These are phyloP conservation scores for Eucalyptus rudis DNA, from an alignment of 345 rosid species.

Conservation along the genomic window DNA sequence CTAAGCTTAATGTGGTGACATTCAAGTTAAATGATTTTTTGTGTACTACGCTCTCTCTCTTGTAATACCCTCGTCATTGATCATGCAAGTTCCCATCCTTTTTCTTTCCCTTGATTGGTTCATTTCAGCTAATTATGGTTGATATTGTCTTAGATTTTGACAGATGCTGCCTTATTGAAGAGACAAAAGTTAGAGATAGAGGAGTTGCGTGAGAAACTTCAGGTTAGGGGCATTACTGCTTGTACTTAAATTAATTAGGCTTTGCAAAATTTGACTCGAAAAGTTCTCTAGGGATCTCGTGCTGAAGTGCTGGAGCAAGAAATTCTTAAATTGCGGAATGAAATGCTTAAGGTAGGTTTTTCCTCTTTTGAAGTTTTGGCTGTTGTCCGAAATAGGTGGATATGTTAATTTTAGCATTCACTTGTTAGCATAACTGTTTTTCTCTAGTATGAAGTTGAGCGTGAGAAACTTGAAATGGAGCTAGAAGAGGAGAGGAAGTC, in stretches of 20 bases:
- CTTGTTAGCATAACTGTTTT: not conserved
- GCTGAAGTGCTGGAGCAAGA: constrained; percentile 88
- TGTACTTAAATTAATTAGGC: not conserved
- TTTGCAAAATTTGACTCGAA: not conserved
- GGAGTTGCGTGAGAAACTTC: constrained; percentile 73
- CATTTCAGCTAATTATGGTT: constrained; percentile 6
- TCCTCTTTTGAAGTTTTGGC: not conserved
- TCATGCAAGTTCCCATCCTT: not conserved
- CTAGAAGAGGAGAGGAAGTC: constrained; percentile 81
- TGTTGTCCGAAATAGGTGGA: not conserved
- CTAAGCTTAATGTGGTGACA: not conserved
- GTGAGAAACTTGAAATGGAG: constrained; percentile 76
- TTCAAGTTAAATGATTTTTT: not conserved
- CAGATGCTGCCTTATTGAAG: constrained; percentile 88
- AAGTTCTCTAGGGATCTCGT: constrained; percentile 66
- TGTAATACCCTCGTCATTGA: not conserved
- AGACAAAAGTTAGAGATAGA: constrained; percentile 94
- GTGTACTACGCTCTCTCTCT: not conserved
- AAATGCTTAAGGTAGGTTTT: constrained; percentile 70
- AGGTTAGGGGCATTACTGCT: constrained; percentile 28
- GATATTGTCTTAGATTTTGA: constrained; percentile 48
- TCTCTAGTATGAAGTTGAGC: constrained; percentile 78
- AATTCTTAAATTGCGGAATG: constrained; percentile 76
- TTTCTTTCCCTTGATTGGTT: not conserved
- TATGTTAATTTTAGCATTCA: not conserved